Base-by-base conservation (phyloP, 1,284 basidiomycete species). In the Anthracocystis walkeri region DNA sequence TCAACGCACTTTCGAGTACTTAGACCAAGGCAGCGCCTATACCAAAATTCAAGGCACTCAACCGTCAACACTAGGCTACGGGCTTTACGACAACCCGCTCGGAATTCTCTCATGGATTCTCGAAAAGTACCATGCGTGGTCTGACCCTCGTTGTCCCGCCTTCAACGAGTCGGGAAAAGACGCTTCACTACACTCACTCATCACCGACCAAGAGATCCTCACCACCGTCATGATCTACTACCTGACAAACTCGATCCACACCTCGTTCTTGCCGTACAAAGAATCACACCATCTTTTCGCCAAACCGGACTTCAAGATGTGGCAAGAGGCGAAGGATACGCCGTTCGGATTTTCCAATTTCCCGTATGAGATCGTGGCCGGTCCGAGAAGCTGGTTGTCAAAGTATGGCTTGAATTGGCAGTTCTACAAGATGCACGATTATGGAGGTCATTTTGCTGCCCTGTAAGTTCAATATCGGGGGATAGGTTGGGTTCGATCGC, bases 401-500 rank as follows among this genome's bases (percentile, higher is more conserved):
- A 58, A 66, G 44, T 70, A 62, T 21, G 18, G 49, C 2, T 51
- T 79, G 57, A 73, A 81, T 23, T 65, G 68, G 49, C 64, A 72
- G 38, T 73, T 40, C 23, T 68, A 67, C 64, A 71, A 65, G 51
- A 49, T 66, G 58, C 78, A 79, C 51, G 75, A 80, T 6, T 67
- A 55, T 38, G 79, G 79, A 20, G 79, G 79, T 33, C 79, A 81
- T 58, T 81, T 81, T 65, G 79, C 79, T 41, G 79, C 75, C 2
- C 51, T 79, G 75, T 79, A 52, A 78, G 77, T 77, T 38, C 29
- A 45, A 18, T 27, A 23, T 40, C 14, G 20, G 23, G 7, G 31
- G 33, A 4, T 20, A 35, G 20, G 44, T 7, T 8, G 3, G 7
- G 31, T 7, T n/a, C n/a, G 11, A n/a, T 1, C 16, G 2, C 41